Evolutionary conservation across 2,329 filamentous ascomycete genomes (phyloP).

Genomic region (Verticillium tricorpus): DNA sequence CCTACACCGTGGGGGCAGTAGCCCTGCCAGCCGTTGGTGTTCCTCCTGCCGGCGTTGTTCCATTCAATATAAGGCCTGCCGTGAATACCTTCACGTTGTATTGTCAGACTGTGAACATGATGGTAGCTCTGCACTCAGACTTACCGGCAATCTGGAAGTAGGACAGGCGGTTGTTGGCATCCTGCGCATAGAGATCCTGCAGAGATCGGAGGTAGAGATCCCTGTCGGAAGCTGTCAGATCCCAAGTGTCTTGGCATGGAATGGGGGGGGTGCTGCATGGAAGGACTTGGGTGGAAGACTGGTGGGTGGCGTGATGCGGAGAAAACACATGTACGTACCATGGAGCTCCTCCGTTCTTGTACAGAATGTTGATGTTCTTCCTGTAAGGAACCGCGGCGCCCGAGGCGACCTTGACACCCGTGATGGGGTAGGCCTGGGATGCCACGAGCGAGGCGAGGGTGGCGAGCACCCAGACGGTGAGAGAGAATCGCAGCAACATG

Average conservation of each 20-base stretch:
- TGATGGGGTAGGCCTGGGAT: constrained; percentile 1
- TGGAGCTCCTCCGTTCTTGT: background rate
- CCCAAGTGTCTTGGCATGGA: background rate
- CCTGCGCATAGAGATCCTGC: background rate
- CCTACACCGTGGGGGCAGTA: constrained; percentile 14
- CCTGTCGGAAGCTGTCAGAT: background rate
- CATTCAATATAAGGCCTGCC: constrained; percentile 56
- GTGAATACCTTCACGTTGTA: constrained; percentile 47
- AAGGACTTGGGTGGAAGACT: background rate
- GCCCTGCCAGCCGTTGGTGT: constrained; percentile 23
- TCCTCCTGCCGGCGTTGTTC: constrained; percentile 24
- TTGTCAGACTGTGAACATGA: constrained; percentile 6
- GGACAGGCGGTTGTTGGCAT: constrained; percentile 33
- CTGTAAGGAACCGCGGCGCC: background rate
- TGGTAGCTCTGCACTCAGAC: constrained; percentile 17
- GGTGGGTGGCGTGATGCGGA: background rate
- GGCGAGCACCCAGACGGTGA: constrained; percentile 1
- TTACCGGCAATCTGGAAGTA: constrained; percentile 59
- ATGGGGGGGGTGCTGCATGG: background rate
- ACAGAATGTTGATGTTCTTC: constrained; percentile 3
- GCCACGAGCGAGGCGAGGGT: background rate
- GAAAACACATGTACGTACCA: background rate
- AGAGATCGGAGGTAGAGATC: constrained; percentile 4
- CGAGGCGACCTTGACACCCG: background rate
- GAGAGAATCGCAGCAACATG: constrained; percentile 3